Percentiles rank a stretch among this genome's conserved stretches.
phyloP scores from a whole-genome alignment of 2,329 filamentous ascomycete genomes.

The Decorospora gaudefroyi region DNA sequence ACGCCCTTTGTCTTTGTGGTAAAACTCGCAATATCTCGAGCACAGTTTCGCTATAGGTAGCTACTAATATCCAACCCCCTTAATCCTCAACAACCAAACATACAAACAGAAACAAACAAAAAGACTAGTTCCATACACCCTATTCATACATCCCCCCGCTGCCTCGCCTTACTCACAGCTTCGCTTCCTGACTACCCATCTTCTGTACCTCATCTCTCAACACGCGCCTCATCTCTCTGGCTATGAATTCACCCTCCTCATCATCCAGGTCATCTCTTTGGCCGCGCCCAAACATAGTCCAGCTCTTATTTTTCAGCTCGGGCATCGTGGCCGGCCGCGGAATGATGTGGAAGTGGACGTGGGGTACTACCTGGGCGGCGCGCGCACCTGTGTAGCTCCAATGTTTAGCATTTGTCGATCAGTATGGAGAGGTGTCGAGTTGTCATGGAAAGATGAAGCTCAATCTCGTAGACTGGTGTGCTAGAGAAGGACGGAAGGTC shows the following conservation, averaged over 20 bases:
- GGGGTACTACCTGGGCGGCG: constrained; percentile 88
- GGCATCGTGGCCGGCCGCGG: constrained; percentile 67
- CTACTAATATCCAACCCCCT: too few relatives aligned
- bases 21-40: too few relatives aligned
- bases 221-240: constrained; percentile 54
- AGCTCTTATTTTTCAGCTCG: constrained; percentile 64
- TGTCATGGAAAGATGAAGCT: too few relatives aligned
- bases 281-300: constrained; percentile 82
- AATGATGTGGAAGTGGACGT: constrained; percentile 94
- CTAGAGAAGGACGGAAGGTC: not conserved
- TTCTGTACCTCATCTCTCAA: constrained; percentile 46
- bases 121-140: too few relatives aligned
- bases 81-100: too few relatives aligned
- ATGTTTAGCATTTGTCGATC: too few relatives aligned
- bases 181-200: constrained; percentile 17
- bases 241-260: constrained; percentile 67
- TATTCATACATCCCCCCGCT: too few relatives aligned
- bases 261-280: constrained; percentile 75
- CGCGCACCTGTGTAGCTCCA: constrained; percentile 70
- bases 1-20: too few relatives aligned
- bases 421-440: too few relatives aligned
- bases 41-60: too few relatives aligned
- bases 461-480: not conserved
- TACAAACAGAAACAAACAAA: too few relatives aligned
- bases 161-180: constrained; percentile 7